A percentile compares a stretch with the other conserved stretches of the same genome.
phyloP scores from a whole-genome alignment of 768 basidiomycete species.

The Cystofilobasidium capitatum region DNA sequence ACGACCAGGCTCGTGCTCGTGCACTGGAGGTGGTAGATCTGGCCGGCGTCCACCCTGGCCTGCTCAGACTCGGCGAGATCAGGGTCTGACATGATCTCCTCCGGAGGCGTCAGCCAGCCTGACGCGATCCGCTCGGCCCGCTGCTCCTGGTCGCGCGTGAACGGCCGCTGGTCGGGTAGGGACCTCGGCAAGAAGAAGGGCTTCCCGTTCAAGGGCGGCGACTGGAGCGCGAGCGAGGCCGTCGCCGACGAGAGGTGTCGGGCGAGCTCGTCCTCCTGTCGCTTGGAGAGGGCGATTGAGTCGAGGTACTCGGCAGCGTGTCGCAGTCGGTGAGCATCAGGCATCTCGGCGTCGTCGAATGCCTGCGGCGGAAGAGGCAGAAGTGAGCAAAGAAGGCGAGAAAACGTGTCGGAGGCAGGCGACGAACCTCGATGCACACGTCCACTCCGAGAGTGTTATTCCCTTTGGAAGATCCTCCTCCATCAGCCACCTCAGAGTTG shows the following conservation, averaged over 20 bases:
- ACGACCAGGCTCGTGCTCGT: constrained; percentile 28
- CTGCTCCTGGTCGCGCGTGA: background rate
- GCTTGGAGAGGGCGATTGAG: background rate
- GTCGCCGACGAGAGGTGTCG: background rate
- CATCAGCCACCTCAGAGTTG: constrained; percentile 8
- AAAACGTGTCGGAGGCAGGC: background rate
- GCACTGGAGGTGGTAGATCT: constrained; percentile 33
- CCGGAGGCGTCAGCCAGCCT: background rate
- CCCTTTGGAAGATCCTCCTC: constrained; percentile 1
- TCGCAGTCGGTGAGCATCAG: constrained; percentile 10
- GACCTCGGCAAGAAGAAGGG: background rate
- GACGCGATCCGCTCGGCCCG: too few relatives aligned
- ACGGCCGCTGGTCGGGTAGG: background rate
- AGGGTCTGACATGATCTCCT: background rate
- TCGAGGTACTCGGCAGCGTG: constrained; percentile 16
- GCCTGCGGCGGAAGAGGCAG: background rate
- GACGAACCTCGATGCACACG: constrained; percentile 60
- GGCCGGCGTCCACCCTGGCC: background rate
- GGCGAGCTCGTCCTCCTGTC: background rate
- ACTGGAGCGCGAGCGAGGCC: background rate
- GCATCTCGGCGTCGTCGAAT: constrained; percentile 26
- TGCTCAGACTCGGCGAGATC: background rate
- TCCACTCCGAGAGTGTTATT: constrained; percentile 57
- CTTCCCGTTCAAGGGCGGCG: background rate
- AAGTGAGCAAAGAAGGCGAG: background rate